These are phyloP conservation scores for Alternaria atra DNA, from an alignment of 2,329 filamentous ascomycete genomes.

Conservation along the genomic window DNA sequence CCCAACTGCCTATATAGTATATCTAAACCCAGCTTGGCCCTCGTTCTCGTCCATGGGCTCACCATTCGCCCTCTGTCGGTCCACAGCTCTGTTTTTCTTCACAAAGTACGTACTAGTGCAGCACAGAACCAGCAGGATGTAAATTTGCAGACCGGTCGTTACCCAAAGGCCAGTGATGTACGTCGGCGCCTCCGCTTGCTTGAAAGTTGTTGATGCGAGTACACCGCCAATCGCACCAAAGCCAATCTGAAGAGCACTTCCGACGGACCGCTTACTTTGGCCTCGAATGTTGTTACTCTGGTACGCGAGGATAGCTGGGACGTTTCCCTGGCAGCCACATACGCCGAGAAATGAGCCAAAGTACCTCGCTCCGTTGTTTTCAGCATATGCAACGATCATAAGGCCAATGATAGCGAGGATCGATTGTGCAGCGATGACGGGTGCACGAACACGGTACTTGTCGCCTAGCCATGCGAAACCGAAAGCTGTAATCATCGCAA, in stretches of 20 bases:
- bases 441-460: slow-evolving; percentile 35
- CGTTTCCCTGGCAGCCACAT: slow-evolving; percentile 27
- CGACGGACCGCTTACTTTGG: slow-evolving; percentile 33
- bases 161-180: slow-evolving; percentile 35
- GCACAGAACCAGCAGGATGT: slow-evolving; percentile 22
- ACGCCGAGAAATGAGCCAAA: slow-evolving; percentile 40
- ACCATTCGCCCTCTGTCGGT: slow-evolving; percentile 20
- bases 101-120: slow-evolving; percentile 23
- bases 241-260: slow-evolving; percentile 33
- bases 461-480: slow-evolving; percentile 36
- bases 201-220: slow-evolving; percentile 31
- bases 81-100: slow-evolving; percentile 26
- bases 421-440: slow-evolving; percentile 33
- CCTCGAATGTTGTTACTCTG: slow-evolving; percentile 38
- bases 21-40: slow-evolving; percentile 32
- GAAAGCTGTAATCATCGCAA: slow-evolving; percentile 36
- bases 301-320: slow-evolving; percentile 37
- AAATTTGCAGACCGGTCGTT: slow-evolving; percentile 29
- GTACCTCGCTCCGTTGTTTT: slow-evolving; percentile 34
- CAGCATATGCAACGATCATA: slow-evolving; percentile 36
- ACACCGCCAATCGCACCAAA: slow-evolving; percentile 41
- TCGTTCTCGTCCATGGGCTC: slow-evolving; percentile 27
- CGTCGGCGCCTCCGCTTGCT: slow-evolving; percentile 30
- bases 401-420: slow-evolving; percentile 34
- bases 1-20: slow-evolving; percentile 8